Evolutionary conservation across 1,284 basidiomycete genomes (phyloP).

Genomic region (Termitomyces sp.): DNA sequence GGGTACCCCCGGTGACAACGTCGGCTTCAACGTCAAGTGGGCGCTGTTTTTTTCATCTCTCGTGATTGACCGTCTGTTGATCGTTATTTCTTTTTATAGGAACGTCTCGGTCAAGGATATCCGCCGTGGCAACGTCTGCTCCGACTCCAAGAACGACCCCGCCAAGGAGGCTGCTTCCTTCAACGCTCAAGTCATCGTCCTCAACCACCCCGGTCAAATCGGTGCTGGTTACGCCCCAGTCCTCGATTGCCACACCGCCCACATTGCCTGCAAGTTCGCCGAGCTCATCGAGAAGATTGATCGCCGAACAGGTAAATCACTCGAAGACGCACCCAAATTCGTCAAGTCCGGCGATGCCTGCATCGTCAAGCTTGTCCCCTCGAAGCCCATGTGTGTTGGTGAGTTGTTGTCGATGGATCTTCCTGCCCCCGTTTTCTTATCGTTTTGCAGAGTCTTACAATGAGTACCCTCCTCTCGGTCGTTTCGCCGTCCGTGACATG

Average conservation of each 20-base stretch:
- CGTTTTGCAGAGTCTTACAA: constrained; percentile 69
- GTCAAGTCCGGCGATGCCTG: constrained; percentile 95
- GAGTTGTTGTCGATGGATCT: constrained; percentile 2
- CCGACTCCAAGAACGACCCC: constrained; percentile 99
- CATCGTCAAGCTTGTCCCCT: constrained; percentile 96
- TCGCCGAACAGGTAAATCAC: constrained; percentile 92
- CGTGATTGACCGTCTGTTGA: background rate
- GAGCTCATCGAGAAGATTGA: constrained; percentile 99
- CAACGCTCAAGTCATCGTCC: constrained; percentile 99
- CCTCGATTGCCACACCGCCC: constrained; percentile 99
- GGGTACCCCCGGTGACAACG: constrained; percentile 98
- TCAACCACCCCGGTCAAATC: constrained; percentile 99
- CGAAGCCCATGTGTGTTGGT: constrained; percentile 95
- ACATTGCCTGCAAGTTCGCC: constrained; percentile 99
- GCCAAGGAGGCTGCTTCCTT: constrained; percentile 99
- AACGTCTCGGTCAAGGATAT: constrained; percentile 99
- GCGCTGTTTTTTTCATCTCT: constrained; percentile 23
- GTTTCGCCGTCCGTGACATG: constrained; percentile 98
- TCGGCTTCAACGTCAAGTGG: constrained; percentile 96
- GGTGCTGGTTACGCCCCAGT: constrained; percentile 97
- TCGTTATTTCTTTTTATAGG: constrained; percentile 45
- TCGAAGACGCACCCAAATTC: constrained; percentile 90
- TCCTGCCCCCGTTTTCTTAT: background rate
- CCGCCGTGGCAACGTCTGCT: constrained; percentile 98
- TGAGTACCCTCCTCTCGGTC: constrained; percentile 98